A percentile compares a stretch with the other conserved stretches of the same genome.
phyloP scores from a whole-genome alignment of 1,139 yeast species.

The Taphrina flavorubra region DNA sequence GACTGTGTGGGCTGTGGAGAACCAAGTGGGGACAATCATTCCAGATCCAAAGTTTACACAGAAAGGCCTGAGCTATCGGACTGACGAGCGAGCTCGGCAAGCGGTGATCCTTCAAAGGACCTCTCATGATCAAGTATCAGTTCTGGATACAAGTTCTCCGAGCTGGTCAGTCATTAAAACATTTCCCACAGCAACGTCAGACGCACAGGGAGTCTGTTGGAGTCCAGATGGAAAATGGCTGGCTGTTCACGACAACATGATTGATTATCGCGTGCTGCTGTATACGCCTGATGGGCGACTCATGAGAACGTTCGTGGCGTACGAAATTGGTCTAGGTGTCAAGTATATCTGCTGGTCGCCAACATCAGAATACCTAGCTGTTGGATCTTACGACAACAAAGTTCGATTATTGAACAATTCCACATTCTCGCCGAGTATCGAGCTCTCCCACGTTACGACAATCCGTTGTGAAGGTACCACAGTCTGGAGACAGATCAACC shows the following conservation, averaged over 20 bases:
- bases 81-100: conserved; percentile 41
- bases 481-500: conserved; percentile 45
- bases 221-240: conserved; percentile 47
- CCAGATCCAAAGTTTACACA: conserved; percentile 20
- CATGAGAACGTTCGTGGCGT: conserved; percentile 38
- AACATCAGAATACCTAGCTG: conserved; percentile 43
- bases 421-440: conserved; percentile 46
- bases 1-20: conserved; percentile 42
- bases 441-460: conserved; percentile 42
- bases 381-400: conserved; percentile 46
- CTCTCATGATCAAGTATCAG: conserved; percentile 43
- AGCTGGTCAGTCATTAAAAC: conserved; percentile 26
- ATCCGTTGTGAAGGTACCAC: conserved; percentile 36
- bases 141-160: conserved; percentile 39
- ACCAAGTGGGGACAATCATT: conserved; percentile 22
- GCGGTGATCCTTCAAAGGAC: conserved; percentile 45
- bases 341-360: conserved; percentile 45
- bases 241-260: conserved; percentile 45
- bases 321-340: conserved; percentile 40
- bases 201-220: conserved; percentile 46
- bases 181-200: conserved; percentile 42
- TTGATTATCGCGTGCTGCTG: conserved; percentile 44
- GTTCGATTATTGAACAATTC: conserved; percentile 44
- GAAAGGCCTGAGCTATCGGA: conserved; percentile 44
- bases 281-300: conserved; percentile 44